Conservation (phyloP, 306 rosid species). For the Prunus fruticosa region DNA sequence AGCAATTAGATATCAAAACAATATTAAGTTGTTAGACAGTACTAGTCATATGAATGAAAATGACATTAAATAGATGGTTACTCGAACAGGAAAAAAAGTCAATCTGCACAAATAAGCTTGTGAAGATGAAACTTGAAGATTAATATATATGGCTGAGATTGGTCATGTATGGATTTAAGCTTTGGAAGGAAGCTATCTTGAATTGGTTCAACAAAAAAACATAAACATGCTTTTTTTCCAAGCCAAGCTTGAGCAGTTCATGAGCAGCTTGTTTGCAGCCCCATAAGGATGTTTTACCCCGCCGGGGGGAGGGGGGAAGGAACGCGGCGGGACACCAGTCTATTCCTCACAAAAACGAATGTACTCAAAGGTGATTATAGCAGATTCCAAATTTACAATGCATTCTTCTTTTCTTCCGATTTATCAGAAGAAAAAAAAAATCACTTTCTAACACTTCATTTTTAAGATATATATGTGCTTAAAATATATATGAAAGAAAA, state of each 20-base stretch:
- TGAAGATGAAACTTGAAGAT: conserved; percentile 7
- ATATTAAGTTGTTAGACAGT: not conserved
- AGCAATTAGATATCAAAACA: not conserved
- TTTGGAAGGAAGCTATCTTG: not conserved
- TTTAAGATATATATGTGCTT: not conserved
- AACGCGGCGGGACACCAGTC: too few species aligned
- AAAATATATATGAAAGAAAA: not conserved
- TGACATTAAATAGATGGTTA: not conserved
- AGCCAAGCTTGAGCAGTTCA: not conserved
- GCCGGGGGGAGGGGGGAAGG: too few species aligned
- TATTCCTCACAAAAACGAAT: not conserved
- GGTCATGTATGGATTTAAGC: not conserved
- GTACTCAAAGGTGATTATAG: not conserved
- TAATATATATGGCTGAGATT: not conserved
- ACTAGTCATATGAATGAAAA: conserved; percentile 2
- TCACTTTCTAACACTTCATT: not conserved
- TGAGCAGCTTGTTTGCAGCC: not conserved
- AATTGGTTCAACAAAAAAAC: not conserved
- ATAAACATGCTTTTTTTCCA: not conserved
- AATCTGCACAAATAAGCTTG: conserved; percentile 2
- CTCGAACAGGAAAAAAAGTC: not conserved
- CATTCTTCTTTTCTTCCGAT: not conserved
- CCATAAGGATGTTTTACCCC: not conserved
- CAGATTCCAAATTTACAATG: not conserved
- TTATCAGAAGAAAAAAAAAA: not conserved